A percentile compares a stretch with the other conserved stretches of the same genome.
Evolutionary conservation across 352 stramenopile genomes (phyloP).

Genomic region (Peronospora farinosa): DNA sequence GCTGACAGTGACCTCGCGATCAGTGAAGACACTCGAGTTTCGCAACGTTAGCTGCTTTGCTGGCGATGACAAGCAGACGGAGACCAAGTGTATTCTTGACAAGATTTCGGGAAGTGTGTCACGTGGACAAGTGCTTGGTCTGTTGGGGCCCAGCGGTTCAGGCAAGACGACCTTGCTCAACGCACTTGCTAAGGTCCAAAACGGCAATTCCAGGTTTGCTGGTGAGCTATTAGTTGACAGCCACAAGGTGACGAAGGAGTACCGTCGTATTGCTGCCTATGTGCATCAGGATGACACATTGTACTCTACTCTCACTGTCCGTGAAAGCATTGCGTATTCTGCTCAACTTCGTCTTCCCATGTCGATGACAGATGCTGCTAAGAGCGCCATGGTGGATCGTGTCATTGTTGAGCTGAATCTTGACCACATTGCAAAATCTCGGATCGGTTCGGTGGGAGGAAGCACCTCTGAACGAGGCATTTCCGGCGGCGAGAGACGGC

Average conservation of each 20-base stretch:
- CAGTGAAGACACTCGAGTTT: constrained; percentile 50
- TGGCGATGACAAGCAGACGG: constrained; percentile 5
- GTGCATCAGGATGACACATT: constrained; percentile 85
- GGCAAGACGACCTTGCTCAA: constrained; percentile 83
- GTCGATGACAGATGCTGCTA: constrained; percentile 40
- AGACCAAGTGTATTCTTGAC: constrained; percentile 46
- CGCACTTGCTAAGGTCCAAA: constrained; percentile 65
- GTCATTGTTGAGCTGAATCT: constrained; percentile 76
- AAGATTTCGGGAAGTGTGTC: constrained; percentile 51
- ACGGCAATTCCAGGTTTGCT: constrained; percentile 45
- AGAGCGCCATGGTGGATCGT: constrained; percentile 61
- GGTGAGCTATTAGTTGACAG: constrained; percentile 64
- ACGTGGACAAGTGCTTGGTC: constrained; percentile 55
- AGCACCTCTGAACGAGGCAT: constrained; percentile 68
- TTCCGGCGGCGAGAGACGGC: constrained; percentile 89
- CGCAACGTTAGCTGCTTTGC: constrained; percentile 47
- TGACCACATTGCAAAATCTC: constrained; percentile 47
- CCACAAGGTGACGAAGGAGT: constrained; percentile 44
- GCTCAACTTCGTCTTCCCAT: constrained; percentile 64
- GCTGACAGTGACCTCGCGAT: constrained; percentile 34
- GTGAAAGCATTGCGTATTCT: constrained; percentile 80
- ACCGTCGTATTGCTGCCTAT: constrained; percentile 74
- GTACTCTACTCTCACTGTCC: constrained; percentile 77
- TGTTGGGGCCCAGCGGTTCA: constrained; percentile 71
- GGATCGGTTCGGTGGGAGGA: constrained; percentile 41